A percentile compares a stretch with the other conserved stretches of the same genome.
These are phyloP conservation scores for Boletales sp. DNA, from an alignment of 768 basidiomycete genomes.

Conservation along the genomic window DNA sequence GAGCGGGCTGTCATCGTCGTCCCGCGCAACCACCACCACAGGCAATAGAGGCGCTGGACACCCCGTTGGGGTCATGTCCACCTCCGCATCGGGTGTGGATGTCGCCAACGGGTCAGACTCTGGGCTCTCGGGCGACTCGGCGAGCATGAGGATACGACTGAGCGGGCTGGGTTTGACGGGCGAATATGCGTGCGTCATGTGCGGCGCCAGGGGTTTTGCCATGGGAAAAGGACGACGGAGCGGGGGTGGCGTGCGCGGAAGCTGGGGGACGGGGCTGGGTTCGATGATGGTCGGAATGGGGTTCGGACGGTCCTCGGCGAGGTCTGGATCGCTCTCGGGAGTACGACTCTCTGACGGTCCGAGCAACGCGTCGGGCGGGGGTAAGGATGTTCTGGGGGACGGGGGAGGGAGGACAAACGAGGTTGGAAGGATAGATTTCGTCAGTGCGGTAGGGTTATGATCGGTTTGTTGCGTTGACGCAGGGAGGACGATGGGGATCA, in stretches of 20 bases:
- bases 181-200: conserved; percentile 79
- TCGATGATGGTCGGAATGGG: conserved; percentile 21
- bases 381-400: conserved; percentile 63
- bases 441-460: conserved; percentile 21
- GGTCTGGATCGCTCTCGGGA: conserved; percentile 6
- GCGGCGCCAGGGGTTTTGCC: conserved; percentile 65
- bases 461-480: conserved; percentile 25
- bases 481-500: conserved; percentile 34
- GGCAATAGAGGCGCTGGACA: conserved; percentile 17
- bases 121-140: conserved; percentile 51
- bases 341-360: conserved; percentile 20
- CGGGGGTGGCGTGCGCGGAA: conserved; percentile 22
- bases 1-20: conserved; percentile 46
- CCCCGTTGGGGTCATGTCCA: conserved; percentile 25
- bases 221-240: conserved; percentile 56
- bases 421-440: conserved; percentile 55
- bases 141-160: conserved; percentile 73
- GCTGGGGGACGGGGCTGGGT: conserved; percentile 5
- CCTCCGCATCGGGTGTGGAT: neutral
- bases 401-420: conserved; percentile 79
- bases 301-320: conserved; percentile 4
- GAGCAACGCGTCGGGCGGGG: conserved; percentile 39
- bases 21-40: conserved; percentile 20
- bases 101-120: conserved; percentile 8
- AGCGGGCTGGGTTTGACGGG: conserved; percentile 78